Percentiles rank a stretch among this genome's conserved stretches.
Conservation (phyloP, 2,329 filamentous ascomycete genomes). For the Bipolaris oryzae region DNA sequence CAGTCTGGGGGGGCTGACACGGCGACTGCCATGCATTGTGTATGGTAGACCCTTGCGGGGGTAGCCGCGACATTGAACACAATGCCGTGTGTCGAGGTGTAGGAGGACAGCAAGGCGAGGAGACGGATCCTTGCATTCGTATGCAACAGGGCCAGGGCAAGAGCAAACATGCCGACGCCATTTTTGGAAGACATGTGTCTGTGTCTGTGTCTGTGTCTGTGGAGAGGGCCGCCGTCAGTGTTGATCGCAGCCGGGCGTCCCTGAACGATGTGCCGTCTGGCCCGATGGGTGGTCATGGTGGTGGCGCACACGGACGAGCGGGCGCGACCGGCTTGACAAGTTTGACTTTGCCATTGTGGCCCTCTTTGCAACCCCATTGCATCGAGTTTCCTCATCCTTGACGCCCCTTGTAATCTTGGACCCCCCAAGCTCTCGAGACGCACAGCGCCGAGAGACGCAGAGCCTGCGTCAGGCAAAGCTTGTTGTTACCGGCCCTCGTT, state of each 20-base stretch:
- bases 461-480: conserved; percentile 17
- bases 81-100: conserved; percentile 1
- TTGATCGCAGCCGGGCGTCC: background rate
- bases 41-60: conserved; percentile 6
- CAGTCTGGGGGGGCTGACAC: conserved; percentile 9
- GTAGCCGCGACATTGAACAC: conserved; percentile 2
- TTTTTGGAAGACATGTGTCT: background rate
- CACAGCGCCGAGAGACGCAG: conserved; percentile 7
- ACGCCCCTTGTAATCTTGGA: conserved; percentile 12
- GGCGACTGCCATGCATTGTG: conserved; percentile 1
- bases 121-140: no score
- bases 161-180: background rate
- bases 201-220: background rate
- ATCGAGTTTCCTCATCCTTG: conserved; percentile 1
- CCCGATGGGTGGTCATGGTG: background rate
- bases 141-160: background rate
- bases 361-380: background rate
- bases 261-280: background rate
- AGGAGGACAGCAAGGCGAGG: no score
- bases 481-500: conserved; percentile 26
- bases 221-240: background rate
- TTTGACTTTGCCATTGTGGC: background rate
- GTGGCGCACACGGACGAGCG: background rate
- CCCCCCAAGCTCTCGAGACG: conserved; percentile 19
- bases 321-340: background rate